phyloP scores from a whole-genome alignment of 495 filamentous ascomycete genomes.

The Viridothelium virens region DNA sequence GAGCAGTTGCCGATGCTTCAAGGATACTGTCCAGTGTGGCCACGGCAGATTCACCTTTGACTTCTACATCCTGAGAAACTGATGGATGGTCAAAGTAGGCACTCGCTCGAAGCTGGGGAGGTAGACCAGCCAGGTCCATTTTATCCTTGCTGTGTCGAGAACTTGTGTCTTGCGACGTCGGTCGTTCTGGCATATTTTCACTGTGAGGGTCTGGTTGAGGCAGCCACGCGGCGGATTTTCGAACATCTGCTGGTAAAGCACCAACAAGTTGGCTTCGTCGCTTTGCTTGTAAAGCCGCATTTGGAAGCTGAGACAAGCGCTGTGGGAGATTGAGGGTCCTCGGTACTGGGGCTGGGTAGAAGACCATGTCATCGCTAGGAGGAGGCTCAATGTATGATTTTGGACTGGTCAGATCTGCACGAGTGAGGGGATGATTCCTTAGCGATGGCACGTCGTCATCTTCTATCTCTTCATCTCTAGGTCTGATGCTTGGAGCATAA shows the following conservation, averaged over 20 bases:
- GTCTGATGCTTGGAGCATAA: constrained; percentile 44
- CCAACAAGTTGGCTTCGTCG: constrained; percentile 51
- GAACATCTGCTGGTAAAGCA: constrained; percentile 37
- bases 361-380: constrained; percentile 72
- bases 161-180: constrained; percentile 17
- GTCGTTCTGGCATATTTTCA: constrained; percentile 14
- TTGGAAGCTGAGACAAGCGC: constrained; percentile 67
- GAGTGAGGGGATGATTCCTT: constrained; percentile 14
- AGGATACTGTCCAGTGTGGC: constrained; percentile 87
- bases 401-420: constrained; percentile 35
- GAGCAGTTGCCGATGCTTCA: constrained; percentile 85
- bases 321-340: constrained; percentile 88
- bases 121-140: constrained; percentile 49
- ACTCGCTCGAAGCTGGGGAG: constrained; percentile 82
- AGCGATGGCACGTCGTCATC: constrained; percentile 31
- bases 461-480: constrained; percentile 25
- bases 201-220: constrained; percentile 37
- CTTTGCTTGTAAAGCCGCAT: constrained; percentile 53
- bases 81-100: constrained; percentile 68
- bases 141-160: constrained; percentile 17
- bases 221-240: constrained; percentile 45
- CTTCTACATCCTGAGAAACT: constrained; percentile 50
- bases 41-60: constrained; percentile 75
- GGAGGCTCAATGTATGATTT: constrained; percentile 56
- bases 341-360: constrained; percentile 90